Conservation (phyloP, 2,329 filamentous ascomycete species). For the Juglanconis juglandina region DNA sequence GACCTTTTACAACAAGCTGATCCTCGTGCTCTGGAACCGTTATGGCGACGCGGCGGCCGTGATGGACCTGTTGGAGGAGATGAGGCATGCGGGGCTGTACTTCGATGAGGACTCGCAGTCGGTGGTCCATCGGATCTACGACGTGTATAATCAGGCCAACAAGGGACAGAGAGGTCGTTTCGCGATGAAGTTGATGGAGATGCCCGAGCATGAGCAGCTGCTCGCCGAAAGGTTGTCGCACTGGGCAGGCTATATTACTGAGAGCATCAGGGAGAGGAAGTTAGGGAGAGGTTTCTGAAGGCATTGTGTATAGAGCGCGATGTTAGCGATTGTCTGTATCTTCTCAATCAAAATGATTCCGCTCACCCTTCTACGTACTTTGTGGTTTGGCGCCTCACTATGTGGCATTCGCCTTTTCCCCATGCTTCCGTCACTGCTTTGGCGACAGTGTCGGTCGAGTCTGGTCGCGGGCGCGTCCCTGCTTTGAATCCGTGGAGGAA, state of each 20-base stretch:
- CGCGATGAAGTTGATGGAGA: slow-evolving; percentile 28
- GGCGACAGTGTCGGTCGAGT: too few relatives aligned
- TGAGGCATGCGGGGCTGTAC: slow-evolving; percentile 60
- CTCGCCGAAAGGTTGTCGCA: slow-evolving; percentile 27
- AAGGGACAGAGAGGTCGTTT: slow-evolving; percentile 26
- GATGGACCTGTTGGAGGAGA: slow-evolving; percentile 58
- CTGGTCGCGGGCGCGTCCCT: too few relatives aligned
- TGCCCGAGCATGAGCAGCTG: slow-evolving; percentile 35
- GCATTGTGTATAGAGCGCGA: background rate
- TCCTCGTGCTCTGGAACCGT: slow-evolving; percentile 59
- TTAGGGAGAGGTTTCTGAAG: background rate
- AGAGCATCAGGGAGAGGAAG: slow-evolving; percentile 21
- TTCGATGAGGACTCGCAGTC: slow-evolving; percentile 48
- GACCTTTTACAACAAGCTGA: slow-evolving; percentile 65
- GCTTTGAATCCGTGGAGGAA: too few relatives aligned
- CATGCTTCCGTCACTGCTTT: too few relatives aligned
- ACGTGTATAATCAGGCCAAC: slow-evolving; percentile 16
- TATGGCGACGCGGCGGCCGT: slow-evolving; percentile 56
- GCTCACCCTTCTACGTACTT: too few relatives aligned
- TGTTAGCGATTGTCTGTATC: background rate
- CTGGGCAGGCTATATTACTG: slow-evolving; percentile 28
- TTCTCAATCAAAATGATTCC: too few relatives aligned
- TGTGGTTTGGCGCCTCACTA: too few relatives aligned
- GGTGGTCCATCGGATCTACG: slow-evolving; percentile 33
- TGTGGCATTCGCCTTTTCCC: too few relatives aligned